A percentile compares a stretch with the other conserved stretches of the same genome.
These are phyloP conservation scores for Mortierella hygrophila DNA, from an alignment of 192 early-diverging fungal species.

Conservation along the genomic window DNA sequence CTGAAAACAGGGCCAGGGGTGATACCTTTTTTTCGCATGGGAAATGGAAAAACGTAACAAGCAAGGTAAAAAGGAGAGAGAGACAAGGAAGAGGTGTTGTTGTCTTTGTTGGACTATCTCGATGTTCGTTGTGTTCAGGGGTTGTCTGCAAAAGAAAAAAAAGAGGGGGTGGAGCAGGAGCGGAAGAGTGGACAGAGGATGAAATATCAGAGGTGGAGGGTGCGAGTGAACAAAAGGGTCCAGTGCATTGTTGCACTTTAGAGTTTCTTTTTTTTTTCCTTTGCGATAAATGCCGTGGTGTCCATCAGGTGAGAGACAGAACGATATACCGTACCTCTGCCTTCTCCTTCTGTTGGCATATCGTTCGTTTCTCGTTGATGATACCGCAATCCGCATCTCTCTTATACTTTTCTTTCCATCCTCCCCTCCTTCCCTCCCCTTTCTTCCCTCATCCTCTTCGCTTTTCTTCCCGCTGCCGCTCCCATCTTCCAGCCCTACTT, in stretches of 20 bases:
- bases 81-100: neutral
- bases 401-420: neutral
- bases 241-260: neutral
- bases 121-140: slow-evolving; percentile 5
- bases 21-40: neutral
- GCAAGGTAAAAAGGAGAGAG: neutral
- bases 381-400: neutral
- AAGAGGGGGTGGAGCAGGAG: neutral
- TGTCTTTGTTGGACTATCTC: neutral
- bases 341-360: no score
- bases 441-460: neutral
- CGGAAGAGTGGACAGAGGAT: neutral
- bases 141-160: neutral
- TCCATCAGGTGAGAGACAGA: neutral
- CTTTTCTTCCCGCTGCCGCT: neutral
- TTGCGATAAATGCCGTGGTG: neutral
- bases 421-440: neutral
- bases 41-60: neutral
- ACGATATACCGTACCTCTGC: no score
- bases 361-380: no score
- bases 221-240: neutral
- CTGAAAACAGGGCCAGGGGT: neutral
- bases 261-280: neutral
- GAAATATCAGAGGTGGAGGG: neutral
- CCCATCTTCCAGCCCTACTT: neutral